Base-by-base conservation (phyloP, 2,329 filamentous ascomycete genomes). In the Davidsoniella australis region DNA sequence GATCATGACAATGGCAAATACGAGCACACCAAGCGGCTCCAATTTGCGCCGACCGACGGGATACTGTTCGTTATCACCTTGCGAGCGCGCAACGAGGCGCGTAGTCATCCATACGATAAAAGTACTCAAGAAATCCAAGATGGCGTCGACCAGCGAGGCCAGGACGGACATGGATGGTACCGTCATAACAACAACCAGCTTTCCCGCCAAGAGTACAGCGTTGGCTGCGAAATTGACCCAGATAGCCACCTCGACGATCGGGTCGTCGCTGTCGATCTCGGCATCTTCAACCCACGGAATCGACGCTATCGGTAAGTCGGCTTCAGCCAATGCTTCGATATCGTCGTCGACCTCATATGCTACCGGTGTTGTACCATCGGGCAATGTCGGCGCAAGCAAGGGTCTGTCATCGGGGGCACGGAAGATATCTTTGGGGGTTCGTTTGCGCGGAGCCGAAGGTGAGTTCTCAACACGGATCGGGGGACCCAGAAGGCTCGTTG, bases 1-100 rank as follows among this genome's bases (percentile, higher is more conserved):
- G 54, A 89, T 82, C 83, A 91, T 91, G 59, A 89, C 84, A 53
- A 88, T 75, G 14, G 80, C 83, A 64, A 89, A 91, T 49, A 89
- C 78, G 4, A 91, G 68, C 2, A 91, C 80, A 24, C 85, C 85
- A 5, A 91, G 72, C 1, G 85, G 85, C 58, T 89, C 85, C 42
- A 91, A 69, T 44, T 80, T 75, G 48, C 82, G 75, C 16, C 85
- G 73, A 7, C 85, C 85, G n/a, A 87, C 77, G 0, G 85, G 85
- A 57, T 88, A 88, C 18, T 73, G 72, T 60, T 88, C 81, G 56
- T 80, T 76, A 58, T 89, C 82, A 53, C 79, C 76, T 51, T 77
- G 75, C 44, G 79, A 76, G 10, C 64, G 56, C 5, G 66, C 67
- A 57, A 88, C 86, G 54, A 88, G 70, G 58, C 76, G 75, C 1